Evolutionary conservation across 176 grass and related monocot species (phyloP).

Genomic region (Oryza rufipogon): DNA sequence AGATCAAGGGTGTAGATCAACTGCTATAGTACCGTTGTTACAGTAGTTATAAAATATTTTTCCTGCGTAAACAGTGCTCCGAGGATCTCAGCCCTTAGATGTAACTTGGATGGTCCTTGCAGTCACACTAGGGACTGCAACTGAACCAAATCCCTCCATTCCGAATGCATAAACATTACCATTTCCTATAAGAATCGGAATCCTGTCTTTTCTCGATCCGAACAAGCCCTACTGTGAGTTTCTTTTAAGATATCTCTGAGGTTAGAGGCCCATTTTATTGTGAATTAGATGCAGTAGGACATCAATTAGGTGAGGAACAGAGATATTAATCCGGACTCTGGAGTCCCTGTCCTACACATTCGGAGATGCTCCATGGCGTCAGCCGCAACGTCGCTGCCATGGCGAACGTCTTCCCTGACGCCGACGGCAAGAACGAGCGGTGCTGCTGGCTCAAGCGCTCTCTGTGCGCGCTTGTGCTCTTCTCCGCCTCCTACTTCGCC

Average conservation of each 20-base stretch:
- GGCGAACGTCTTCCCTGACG: not conserved
- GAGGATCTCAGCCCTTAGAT: too few relatives aligned
- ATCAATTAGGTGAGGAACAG: not conserved
- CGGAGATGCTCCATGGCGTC: not conserved
- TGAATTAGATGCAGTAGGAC: not conserved
- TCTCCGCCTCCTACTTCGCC: slow-evolving; percentile 22
- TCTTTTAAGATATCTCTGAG: not conserved
- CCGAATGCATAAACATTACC: too few relatives aligned
- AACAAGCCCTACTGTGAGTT: not conserved
- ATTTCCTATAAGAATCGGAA: too few relatives aligned
- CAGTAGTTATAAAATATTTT: too few relatives aligned
- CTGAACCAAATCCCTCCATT: too few relatives aligned
- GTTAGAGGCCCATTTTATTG: not conserved
- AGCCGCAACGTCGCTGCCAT: not conserved
- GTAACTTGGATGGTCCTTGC: too few relatives aligned
- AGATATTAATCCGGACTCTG: not conserved
- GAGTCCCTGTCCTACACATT: not conserved
- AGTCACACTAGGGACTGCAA: too few relatives aligned
- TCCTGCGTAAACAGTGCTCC: too few relatives aligned
- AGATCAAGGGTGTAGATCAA: too few relatives aligned
- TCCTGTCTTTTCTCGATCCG: too few relatives aligned
- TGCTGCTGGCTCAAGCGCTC: slow-evolving; percentile 13
- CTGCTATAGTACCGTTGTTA: too few relatives aligned
- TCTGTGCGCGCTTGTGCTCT: not conserved
- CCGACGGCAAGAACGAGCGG: not conserved